Percentiles rank a stretch among this genome's conserved stretches.
Conservation (phyloP, 768 basidiomycete genomes). For the Lyophyllum semitale region DNA sequence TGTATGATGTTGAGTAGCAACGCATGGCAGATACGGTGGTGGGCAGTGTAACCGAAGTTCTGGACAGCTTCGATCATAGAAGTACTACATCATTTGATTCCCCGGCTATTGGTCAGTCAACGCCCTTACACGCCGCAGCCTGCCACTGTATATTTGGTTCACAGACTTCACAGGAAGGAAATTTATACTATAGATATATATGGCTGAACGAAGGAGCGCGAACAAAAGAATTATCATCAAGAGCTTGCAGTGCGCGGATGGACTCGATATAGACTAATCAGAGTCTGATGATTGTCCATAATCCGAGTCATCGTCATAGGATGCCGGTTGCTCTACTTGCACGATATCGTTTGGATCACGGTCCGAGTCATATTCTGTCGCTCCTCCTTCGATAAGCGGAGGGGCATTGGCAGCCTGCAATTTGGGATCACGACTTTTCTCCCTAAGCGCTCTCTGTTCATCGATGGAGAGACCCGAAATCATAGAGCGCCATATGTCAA, state of each 20-base stretch:
- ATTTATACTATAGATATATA: too few relatives aligned
- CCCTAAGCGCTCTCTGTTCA: slow-evolving; percentile 35
- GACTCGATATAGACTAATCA: not conserved
- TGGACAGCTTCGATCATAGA: not conserved
- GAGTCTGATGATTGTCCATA: slow-evolving; percentile 16
- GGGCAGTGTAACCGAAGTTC: not conserved
- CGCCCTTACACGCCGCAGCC: not conserved
- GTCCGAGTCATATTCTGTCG: slow-evolving; percentile 24
- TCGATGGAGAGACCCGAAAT: slow-evolving; percentile 46
- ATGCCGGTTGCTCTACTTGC: not conserved
- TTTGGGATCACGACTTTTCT: slow-evolving; percentile 2
- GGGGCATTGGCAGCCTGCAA: not conserved
- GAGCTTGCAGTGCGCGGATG: too few relatives aligned
- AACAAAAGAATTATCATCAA: too few relatives aligned
- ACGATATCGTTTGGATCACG: slow-evolving; percentile 33
- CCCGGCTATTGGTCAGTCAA: not conserved
- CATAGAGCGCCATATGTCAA: slow-evolving; percentile 51
- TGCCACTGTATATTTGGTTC: too few relatives aligned
- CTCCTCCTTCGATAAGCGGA: not conserved
- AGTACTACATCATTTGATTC: not conserved
- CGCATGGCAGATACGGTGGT: not conserved
- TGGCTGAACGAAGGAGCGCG: too few relatives aligned
- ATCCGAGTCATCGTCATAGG: slow-evolving; percentile 23
- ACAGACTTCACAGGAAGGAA: too few relatives aligned
- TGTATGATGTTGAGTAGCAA: not conserved